A percentile compares a stretch with the other conserved stretches of the same genome.
phyloP scores from a whole-genome alignment of 306 rosid genomes.

The Alnus rubra region DNA sequence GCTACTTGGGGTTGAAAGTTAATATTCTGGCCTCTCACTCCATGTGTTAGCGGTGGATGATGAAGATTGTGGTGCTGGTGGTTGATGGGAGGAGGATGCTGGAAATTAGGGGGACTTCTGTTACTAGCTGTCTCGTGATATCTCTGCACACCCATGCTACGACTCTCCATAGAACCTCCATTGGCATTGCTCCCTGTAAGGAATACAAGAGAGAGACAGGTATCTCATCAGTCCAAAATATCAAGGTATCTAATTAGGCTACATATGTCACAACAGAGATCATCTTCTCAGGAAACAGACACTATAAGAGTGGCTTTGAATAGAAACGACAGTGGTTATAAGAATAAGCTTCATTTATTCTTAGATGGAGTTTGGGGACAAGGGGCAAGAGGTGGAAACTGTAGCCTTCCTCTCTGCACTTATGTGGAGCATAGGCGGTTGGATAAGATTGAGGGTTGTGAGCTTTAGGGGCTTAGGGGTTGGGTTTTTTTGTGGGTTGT shows the following conservation, averaged over 20 bases:
- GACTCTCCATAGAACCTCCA: slow-evolving; percentile 54
- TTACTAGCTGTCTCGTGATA: slow-evolving; percentile 65
- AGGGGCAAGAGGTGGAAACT: too few relatives aligned
- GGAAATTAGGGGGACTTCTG: slow-evolving; percentile 52
- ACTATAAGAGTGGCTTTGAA: neutral
- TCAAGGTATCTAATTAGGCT: neutral
- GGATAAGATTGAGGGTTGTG: too few relatives aligned
- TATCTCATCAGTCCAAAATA: slow-evolving; percentile 24
- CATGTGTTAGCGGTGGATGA: slow-evolving; percentile 59
- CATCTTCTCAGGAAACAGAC: neutral
- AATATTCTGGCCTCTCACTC: slow-evolving; percentile 64
- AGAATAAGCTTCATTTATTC: neutral
- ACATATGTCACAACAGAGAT: neutral
- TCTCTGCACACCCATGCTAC: slow-evolving; percentile 67
- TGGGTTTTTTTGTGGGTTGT: too few relatives aligned
- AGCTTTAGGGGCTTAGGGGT: too few relatives aligned
- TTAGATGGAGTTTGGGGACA: too few relatives aligned
- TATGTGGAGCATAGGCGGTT: too few relatives aligned
- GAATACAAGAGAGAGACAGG: slow-evolving; percentile 19
- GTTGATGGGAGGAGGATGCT: slow-evolving; percentile 58
- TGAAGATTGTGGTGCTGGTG: slow-evolving; percentile 65
- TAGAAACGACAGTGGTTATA: neutral
- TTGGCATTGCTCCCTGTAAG: slow-evolving; percentile 44
- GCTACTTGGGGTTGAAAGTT: slow-evolving; percentile 58
- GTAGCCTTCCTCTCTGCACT: too few relatives aligned